These are phyloP conservation scores for Globisporangium cystogenes DNA, from an alignment of 352 stramenopile species.

Conservation along the genomic window DNA sequence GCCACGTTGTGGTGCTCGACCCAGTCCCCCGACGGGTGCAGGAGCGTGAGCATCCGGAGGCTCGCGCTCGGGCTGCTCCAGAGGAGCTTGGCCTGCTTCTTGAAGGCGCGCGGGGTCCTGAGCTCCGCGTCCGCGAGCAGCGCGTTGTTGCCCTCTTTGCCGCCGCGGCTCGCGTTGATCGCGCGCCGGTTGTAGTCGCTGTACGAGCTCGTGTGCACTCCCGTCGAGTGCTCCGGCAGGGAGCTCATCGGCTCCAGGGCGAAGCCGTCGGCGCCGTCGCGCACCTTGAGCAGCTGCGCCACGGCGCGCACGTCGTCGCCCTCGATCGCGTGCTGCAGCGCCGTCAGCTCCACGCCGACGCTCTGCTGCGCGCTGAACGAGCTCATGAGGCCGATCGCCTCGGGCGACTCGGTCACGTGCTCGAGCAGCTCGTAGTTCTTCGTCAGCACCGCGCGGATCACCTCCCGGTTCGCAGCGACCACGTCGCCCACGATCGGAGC, in stretches of 20 bases:
- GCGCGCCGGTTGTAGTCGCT: slow-evolving; percentile 82
- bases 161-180: slow-evolving; percentile 76
- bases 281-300: slow-evolving; percentile 36
- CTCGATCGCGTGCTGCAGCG: slow-evolving; percentile 66
- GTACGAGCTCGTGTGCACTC: slow-evolving; percentile 66
- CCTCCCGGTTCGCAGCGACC: slow-evolving; percentile 47
- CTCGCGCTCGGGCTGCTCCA: slow-evolving; percentile 40
- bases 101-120: neutral
- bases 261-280: slow-evolving; percentile 34
- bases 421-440: slow-evolving; percentile 65
- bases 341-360: slow-evolving; percentile 33
- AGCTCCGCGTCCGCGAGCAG: slow-evolving; percentile 33
- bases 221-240: slow-evolving; percentile 60
- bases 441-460: slow-evolving; percentile 64
- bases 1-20: slow-evolving; percentile 13
- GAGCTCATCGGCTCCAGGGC: slow-evolving; percentile 38
- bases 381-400: slow-evolving; percentile 34
- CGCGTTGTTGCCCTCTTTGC: slow-evolving; percentile 73
- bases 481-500: slow-evolving; percentile 35
- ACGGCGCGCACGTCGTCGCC: slow-evolving; percentile 42
- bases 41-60: slow-evolving; percentile 53
- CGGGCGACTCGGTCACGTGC: slow-evolving; percentile 42
- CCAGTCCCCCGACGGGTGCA: slow-evolving; percentile 65
- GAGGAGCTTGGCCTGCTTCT: slow-evolving; percentile 20
- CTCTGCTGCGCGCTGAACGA: slow-evolving; percentile 43